Conservation (phyloP, 129 eudicot genomes). For the Cynara cardunculus region DNA sequence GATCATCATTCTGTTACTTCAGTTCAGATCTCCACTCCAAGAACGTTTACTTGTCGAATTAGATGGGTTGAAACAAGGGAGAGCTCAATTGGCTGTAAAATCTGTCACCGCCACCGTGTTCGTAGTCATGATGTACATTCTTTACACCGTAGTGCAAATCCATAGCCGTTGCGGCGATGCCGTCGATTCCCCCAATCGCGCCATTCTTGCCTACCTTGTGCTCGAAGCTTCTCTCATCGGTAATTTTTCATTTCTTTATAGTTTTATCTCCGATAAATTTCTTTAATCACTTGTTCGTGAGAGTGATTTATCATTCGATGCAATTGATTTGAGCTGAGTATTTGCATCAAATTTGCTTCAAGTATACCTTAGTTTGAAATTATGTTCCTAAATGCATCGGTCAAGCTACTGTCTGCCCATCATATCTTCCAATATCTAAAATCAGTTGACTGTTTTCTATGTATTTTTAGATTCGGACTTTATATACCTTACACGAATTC, state of each 20-base stretch:
- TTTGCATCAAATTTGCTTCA: background rate
- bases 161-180: constrained; percentile 28
- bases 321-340: background rate
- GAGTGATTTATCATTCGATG: background rate
- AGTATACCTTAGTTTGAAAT: too few species aligned
- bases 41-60: constrained; percentile 31
- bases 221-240: constrained; percentile 30
- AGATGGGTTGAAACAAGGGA: constrained; percentile 41
- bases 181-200: constrained; percentile 43
- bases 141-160: constrained; percentile 26
- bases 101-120: constrained; percentile 36
- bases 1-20: constrained; percentile 31
- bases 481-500: background rate
- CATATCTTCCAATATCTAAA: background rate
- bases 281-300: background rate
- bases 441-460: background rate
- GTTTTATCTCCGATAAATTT: background rate
- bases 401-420: background rate
- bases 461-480: background rate
- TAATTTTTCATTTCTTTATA: background rate
- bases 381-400: background rate
- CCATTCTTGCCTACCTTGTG: constrained; percentile 29
- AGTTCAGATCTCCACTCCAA: constrained; percentile 42
- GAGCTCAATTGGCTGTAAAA: constrained; percentile 38
- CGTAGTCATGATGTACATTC: constrained; percentile 24